Conservation (phyloP, 805 yeast genomes). For the Saccharomycopsis amapae region DNA sequence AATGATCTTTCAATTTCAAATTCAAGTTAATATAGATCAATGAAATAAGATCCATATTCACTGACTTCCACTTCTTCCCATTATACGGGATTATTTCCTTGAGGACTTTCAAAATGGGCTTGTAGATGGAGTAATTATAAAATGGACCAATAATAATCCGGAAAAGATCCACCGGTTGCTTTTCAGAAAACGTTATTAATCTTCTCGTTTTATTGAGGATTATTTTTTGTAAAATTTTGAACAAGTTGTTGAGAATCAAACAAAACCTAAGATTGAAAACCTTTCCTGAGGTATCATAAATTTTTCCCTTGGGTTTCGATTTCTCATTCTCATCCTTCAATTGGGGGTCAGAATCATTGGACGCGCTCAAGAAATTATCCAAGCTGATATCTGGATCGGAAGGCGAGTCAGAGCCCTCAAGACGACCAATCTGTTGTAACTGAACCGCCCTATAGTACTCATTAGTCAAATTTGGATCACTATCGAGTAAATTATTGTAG, state of each 20-base stretch:
- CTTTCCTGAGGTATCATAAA: constrained; percentile 17
- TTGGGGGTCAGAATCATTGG: background rate
- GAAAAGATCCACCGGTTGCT: constrained; percentile 55
- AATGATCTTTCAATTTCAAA: constrained; percentile 68
- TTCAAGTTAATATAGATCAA: constrained; percentile 73
- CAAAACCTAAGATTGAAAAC: constrained; percentile 37
- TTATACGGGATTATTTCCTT: constrained; percentile 82
- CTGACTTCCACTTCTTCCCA: constrained; percentile 89
- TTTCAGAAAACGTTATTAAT: constrained; percentile 52
- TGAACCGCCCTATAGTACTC: constrained; percentile 11
- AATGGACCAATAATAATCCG: constrained; percentile 50
- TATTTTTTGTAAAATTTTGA: constrained; percentile 50
- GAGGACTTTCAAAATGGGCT: constrained; percentile 64
- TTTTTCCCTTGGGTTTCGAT: background rate
- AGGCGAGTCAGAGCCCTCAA: background rate
- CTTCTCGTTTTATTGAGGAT: constrained; percentile 69
- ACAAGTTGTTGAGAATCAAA: constrained; percentile 41
- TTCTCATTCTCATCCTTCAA: background rate
- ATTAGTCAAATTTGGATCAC: constrained; percentile 12
- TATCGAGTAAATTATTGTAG: constrained; percentile 17
- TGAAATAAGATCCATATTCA: constrained; percentile 89
- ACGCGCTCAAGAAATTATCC: background rate
- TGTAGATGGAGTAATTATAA: constrained; percentile 55
- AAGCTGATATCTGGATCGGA: background rate
- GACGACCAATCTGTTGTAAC: constrained; percentile 9